Conservation (phyloP, 306 rosid genomes). For the Betula pendula region DNA sequence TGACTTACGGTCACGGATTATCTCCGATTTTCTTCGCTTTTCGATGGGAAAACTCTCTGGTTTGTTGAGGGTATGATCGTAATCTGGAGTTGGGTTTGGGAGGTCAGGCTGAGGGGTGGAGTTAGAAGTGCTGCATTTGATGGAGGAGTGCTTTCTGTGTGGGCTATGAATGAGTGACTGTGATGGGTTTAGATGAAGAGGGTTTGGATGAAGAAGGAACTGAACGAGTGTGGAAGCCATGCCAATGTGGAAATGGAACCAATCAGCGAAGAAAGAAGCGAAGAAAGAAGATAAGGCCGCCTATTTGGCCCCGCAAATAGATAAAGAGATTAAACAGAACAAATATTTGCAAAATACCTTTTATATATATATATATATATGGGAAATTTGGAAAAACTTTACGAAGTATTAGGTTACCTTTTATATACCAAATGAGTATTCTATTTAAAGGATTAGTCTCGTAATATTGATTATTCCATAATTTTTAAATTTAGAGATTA, state of each 20-base stretch:
- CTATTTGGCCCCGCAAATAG: neutral
- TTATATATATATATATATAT: neutral
- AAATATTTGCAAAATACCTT: neutral
- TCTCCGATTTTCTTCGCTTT: slow-evolving; percentile 77
- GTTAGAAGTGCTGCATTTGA: slow-evolving; percentile 39
- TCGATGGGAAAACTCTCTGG: slow-evolving; percentile 75
- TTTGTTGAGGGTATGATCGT: slow-evolving; percentile 48
- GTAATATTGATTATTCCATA: no score
- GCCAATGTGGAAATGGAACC: slow-evolving; percentile 17
- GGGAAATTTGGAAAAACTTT: no score
- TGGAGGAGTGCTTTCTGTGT: slow-evolving; percentile 36
- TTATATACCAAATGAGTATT: no score
- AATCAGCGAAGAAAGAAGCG: neutral
- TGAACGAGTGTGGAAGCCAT: slow-evolving; percentile 72
- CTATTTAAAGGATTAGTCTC: no score
- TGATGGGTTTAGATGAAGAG: slow-evolving; percentile 31
- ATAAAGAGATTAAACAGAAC: neutral
- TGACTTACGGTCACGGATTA: slow-evolving; percentile 47
- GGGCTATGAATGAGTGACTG: slow-evolving; percentile 21
- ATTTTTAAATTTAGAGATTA: no score
- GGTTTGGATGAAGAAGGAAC: slow-evolving; percentile 38
- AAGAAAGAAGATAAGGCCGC: slow-evolving; percentile 46
- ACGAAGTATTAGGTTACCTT: no score
- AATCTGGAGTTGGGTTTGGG: slow-evolving; percentile 48
- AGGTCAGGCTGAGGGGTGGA: slow-evolving; percentile 38